phyloP scores from a whole-genome alignment of 1,139 yeast genomes.

The Nakaseomyces delphensis region DNA sequence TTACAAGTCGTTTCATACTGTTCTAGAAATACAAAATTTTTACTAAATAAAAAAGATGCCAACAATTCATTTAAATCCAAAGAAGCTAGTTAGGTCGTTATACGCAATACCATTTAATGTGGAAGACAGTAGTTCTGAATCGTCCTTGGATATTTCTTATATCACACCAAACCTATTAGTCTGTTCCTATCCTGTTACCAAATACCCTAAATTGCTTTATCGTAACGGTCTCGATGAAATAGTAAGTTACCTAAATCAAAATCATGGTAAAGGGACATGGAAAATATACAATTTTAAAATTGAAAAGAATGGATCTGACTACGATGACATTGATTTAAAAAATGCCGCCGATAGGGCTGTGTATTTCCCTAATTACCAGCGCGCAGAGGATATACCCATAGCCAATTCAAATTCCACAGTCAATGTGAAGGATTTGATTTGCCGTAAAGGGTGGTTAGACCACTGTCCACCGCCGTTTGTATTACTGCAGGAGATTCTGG shows the following conservation, averaged over 20 bases:
- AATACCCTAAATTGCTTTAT: constrained; percentile 40
- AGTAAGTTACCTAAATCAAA: constrained; percentile 38
- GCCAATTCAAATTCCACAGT: neutral
- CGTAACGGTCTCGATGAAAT: constrained; percentile 50
- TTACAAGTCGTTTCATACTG: too few species aligned
- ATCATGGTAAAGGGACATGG: constrained; percentile 52
- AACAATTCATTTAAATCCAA: neutral
- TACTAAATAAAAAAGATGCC: neutral
- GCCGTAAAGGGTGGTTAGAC: constrained; percentile 46
- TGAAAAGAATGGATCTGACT: constrained; percentile 47
- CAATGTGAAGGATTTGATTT: constrained; percentile 6
- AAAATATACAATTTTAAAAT: constrained; percentile 63
- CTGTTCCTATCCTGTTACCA: constrained; percentile 61
- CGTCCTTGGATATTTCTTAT: constrained; percentile 52
- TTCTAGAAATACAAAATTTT: neutral
- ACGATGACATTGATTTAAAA: constrained; percentile 33
- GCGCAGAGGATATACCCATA: neutral
- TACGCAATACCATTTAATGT: constrained; percentile 22
- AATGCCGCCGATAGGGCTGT: constrained; percentile 5
- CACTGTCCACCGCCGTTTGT: constrained; percentile 68
- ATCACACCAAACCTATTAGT: constrained; percentile 55
- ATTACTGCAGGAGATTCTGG: constrained; percentile 38
- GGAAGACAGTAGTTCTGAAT: constrained; percentile 21
- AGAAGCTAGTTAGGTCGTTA: constrained; percentile 5
- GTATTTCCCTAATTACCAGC: constrained; percentile 2